Percentiles rank a stretch among this genome's conserved stretches.
Evolutionary conservation across 2,329 filamentous ascomycete genomes (phyloP).

Genomic region (Fusarium concolor): DNA sequence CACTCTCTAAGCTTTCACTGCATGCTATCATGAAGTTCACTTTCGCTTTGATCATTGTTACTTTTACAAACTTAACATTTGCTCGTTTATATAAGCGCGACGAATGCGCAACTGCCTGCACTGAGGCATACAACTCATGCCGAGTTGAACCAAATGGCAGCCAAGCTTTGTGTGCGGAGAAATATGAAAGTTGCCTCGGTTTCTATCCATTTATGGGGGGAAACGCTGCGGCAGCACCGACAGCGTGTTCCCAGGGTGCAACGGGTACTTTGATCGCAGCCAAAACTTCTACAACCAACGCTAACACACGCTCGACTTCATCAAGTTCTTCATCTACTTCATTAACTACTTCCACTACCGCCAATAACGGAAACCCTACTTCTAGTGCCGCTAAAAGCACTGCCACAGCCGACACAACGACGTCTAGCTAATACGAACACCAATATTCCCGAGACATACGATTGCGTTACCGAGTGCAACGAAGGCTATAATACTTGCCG

Average conservation of each 20-base stretch:
- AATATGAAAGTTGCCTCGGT: not conserved
- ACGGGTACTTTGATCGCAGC: not conserved
- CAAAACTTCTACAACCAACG: not conserved
- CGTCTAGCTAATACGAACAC: not conserved
- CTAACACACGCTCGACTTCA: not conserved
- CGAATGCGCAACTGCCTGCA: not conserved
- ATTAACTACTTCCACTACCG: not conserved
- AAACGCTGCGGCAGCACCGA: not conserved
- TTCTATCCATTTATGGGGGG: not conserved
- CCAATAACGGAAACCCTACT: no score
- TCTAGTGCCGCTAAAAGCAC: not conserved
- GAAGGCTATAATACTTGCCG: conserved; percentile 3
- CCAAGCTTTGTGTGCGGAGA: conserved; percentile 1
- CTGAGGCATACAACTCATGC: conserved; percentile 1
- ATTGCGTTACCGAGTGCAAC: conserved; percentile 4
- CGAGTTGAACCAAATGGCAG: not conserved
- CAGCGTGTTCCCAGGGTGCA: not conserved
- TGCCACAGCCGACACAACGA: not conserved
- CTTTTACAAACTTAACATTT: not conserved
- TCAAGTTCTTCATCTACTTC: not conserved
- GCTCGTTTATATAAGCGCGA: not conserved
- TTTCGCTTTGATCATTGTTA: not conserved
- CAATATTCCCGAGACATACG: conserved; percentile 1
- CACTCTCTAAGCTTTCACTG: not conserved
- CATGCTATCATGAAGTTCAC: not conserved